Conservation (phyloP, 495 filamentous ascomycete species). For the Aspergillus ostianus region DNA sequence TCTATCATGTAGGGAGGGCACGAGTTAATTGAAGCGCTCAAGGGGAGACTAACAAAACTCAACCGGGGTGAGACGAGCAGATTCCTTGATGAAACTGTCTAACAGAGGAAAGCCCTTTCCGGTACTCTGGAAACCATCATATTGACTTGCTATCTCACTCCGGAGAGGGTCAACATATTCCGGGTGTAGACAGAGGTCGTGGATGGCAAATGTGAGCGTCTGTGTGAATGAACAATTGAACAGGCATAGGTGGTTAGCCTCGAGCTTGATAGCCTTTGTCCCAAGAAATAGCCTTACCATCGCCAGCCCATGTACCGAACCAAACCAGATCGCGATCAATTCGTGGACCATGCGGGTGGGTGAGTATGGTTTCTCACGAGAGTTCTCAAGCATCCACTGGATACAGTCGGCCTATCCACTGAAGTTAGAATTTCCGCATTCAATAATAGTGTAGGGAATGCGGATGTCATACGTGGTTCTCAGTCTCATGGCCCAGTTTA, state of each 20-base stretch:
- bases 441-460: too few species aligned
- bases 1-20: not conserved
- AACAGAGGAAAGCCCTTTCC: not conserved
- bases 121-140: not conserved
- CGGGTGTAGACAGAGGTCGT: conserved; percentile 3
- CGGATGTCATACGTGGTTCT: not conserved
- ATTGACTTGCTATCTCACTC: not conserved
- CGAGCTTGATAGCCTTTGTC: too few species aligned
- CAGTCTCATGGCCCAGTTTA: not conserved
- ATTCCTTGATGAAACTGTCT: conserved; percentile 7
- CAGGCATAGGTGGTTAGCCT: too few species aligned
- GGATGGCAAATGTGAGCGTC: conserved; percentile 7
- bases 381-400: conserved; percentile 5
- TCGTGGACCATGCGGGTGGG: not conserved
- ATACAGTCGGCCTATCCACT: conserved; percentile 8
- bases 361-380: not conserved
- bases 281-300: not conserved
- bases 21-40: not conserved
- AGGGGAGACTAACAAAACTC: not conserved
- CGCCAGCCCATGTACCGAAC: conserved; percentile 3
- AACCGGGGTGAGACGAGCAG: not conserved
- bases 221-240: not conserved
- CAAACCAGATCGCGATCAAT: conserved; percentile 10
- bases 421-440: not conserved
- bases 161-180: conserved; percentile 8